Base-by-base conservation (phyloP, 768 basidiomycete species). In the Pleurotus djamor region DNA sequence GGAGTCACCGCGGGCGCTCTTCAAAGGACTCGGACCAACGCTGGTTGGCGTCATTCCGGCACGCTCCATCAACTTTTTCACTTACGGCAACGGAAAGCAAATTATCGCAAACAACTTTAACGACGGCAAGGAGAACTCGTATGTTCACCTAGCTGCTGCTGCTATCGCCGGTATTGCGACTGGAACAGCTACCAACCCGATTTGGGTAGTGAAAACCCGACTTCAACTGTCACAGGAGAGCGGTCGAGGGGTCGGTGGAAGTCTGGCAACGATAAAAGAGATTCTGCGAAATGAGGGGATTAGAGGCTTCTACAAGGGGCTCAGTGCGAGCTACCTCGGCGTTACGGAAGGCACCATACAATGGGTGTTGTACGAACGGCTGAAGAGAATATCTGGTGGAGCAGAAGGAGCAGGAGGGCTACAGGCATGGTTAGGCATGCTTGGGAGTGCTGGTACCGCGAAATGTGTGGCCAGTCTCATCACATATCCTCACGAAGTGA, bases 131-230 rank as follows among this genome's bases (percentile, higher is more conserved):
- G 94, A 98, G 72, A 96, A 92, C 72, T 79, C 90, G 0, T 85
- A 81, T 62, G 88, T 99, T 0, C 96, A 98, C 71, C 86, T 98
- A 21, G 61, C 78, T 1, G 91, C 96, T 0, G 97, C 96, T 0
- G 90, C 92, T 0, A 68, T 87, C 8, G 96, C 96, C 1, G 96
- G 96, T 0, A 77, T 98, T 63, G 78, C 80, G 35, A 99, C 97
- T 0, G 85, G 95, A 4, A 89, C 93, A 0, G 93, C 86, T 9
- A 98, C 97, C 17, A 99, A 99, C 71, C 97, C 97, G 0, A 96
- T 99, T 28, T 99, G 97, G 97, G 97, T 99, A 49, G 94, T 99
- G 61, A 99, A 98, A 73, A 99, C 97, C 47, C 88, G 96, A 5
- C 67, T 99, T 57, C 97, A 99, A 69, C 84, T 99, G 13, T 76